Evolutionary conservation across 371 early-diverging fungal species (phyloP), one percentile per base, ranked within the genome.

Genomic region (Batkoa obscura): DNA sequence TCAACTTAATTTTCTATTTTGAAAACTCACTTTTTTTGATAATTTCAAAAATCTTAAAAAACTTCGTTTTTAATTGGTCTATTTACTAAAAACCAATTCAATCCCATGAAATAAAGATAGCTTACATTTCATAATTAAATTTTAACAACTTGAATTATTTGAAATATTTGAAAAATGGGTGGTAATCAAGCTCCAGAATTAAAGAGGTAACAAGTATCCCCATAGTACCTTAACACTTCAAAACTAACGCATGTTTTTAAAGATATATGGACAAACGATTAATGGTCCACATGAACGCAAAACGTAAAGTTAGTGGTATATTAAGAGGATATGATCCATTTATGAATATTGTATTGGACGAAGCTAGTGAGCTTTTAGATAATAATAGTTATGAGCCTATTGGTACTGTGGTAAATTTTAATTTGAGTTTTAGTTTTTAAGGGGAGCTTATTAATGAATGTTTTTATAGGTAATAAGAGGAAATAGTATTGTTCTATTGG

Each of bases 321-420:
- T 81, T 98, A 64, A 85, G 97, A 54, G 98, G 98, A 31, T 98
- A 76, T 61, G 98, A 98, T 67, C 88, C 98, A 15, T 98, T 96
- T 71, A 88, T 96, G 94, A 98, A 98, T 74, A 67, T 98, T 62
- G 95, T 95, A n/a, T 68, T 98, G 65, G 97, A 92, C 59, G 92
- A 94, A 50, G 83, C 93, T 46, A 71, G 81, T 35, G 94, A 96
- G 66, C 33, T 31, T 45, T 2, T 13, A 2, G 17, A 43, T 1
- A 34, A 33, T 10, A n/a, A 43, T 2, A 32, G 17, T 13, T 32
- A 3, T 33, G 43, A 50, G 35, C 32, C 42, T 31, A 45, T 55
- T 33, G 56, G 56, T 30, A 55, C 13, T 12, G 36, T 55, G 10
- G 56, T 55, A 55, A 55, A 47, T 45, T 45, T 31, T 31, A n/a